Base-by-base conservation (phyloP, 2,329 filamentous ascomycete genomes). In the Paradendryphiella salina region DNA sequence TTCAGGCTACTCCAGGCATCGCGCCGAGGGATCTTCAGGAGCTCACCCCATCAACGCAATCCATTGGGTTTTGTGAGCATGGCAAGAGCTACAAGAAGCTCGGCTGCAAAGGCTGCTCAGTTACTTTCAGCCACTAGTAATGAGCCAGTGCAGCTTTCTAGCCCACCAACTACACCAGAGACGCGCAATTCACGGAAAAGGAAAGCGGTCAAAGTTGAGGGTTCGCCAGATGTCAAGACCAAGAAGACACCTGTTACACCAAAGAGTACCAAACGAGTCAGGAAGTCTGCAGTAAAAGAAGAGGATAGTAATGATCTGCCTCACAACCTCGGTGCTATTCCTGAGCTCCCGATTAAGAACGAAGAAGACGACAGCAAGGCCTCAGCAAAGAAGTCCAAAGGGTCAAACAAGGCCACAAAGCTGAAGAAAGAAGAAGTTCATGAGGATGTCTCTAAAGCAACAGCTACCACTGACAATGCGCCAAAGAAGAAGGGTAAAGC, bases 311-410 rank as follows among this genome's bases (percentile, higher is more conserved):
- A 82, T 51, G 77, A 82, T 40, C 69, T 84, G 31, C 82, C 82
- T 13, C 82, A 85, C 66, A 83, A 82, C 40, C 69, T 85, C n/a
- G 81, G 80, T 9, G 54, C 55, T 17, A 59, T 65, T 5, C 57
- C 61, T 21, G 48, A 63, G 17, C 34, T 62, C 1, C 39, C 57
- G 10, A 9, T 42, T 0, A 55, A 64, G 9, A 23, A 28, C 3
- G 53, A 62, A 35, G 34, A 32, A n/a, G 35, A 46, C 5, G 45
- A 52, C 5, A 48, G 42, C 6, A 38, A 36, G 11, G 42, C 61
- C 18, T 17, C 54, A 13, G 40, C 50, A 8, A 61, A 56, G 38
- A 63, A 53, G 20, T 18, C 58, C 1, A 69, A 57, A 39, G 60
- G 45, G 13, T 21, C 57, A n/a, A 66, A 60, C 39, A 67, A 60